Conservation (phyloP, 1,284 basidiomycete genomes). For the Apiotrichum akiyoshidainum region DNA sequence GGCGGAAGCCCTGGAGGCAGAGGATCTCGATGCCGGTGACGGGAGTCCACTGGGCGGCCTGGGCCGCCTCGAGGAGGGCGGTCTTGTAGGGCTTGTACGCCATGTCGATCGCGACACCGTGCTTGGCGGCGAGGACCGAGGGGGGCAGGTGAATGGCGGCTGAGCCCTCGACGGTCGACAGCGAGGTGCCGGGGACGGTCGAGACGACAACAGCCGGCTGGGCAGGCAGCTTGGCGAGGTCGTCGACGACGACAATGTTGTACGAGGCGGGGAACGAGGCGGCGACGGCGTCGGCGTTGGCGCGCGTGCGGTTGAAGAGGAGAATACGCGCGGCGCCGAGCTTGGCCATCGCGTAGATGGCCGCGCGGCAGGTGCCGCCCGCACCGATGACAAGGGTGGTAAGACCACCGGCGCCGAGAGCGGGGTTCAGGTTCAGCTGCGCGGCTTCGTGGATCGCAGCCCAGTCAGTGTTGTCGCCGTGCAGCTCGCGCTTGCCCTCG, state of each 20-base stretch:
- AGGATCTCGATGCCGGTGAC: slow-evolving; percentile 79
- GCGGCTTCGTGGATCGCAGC: slow-evolving; percentile 68
- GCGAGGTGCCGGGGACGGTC: slow-evolving; percentile 76
- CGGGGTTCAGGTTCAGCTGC: slow-evolving; percentile 40
- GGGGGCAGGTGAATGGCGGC: slow-evolving; percentile 60
- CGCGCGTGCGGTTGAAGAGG: slow-evolving; percentile 75
- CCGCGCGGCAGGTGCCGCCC: slow-evolving; percentile 87
- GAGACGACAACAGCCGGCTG: slow-evolving; percentile 73
- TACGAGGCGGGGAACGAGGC: slow-evolving; percentile 63
- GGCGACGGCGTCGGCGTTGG: slow-evolving; percentile 68
- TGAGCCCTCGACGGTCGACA: slow-evolving; percentile 51
- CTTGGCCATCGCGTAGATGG: slow-evolving; percentile 77
- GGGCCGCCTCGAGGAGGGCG: slow-evolving; percentile 47
- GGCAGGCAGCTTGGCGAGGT: slow-evolving; percentile 59
- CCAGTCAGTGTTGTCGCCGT: slow-evolving; percentile 94
- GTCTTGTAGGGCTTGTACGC: slow-evolving; percentile 75
- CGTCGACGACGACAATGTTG: slow-evolving; percentile 58
- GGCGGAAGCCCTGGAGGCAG: slow-evolving; percentile 78
- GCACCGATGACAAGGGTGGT: slow-evolving; percentile 81
- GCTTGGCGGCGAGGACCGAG: slow-evolving; percentile 48
- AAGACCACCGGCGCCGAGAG: slow-evolving; percentile 38
- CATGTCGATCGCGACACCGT: slow-evolving; percentile 81
- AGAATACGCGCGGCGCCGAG: slow-evolving; percentile 70
- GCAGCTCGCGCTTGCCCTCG: slow-evolving; percentile 58
- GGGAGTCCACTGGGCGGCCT: slow-evolving; percentile 61